phyloP scores from a whole-genome alignment of 768 basidiomycete genomes.

The Leccinellum luteum region DNA sequence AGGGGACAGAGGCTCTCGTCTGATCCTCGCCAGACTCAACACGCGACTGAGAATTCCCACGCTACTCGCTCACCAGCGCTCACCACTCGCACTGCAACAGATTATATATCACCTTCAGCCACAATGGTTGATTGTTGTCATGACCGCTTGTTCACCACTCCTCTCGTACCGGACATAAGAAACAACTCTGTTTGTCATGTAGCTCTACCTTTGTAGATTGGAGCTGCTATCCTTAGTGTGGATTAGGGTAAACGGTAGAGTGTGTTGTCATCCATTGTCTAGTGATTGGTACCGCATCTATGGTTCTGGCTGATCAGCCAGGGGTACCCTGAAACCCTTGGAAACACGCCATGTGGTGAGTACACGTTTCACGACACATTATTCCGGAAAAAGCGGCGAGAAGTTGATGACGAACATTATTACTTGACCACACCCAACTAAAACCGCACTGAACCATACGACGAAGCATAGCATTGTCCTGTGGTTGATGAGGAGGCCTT shows the following conservation, averaged over 20 bases:
- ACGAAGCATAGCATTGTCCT: not conserved
- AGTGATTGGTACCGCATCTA: constrained; percentile 10
- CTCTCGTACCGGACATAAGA: not conserved
- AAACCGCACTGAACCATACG: not conserved
- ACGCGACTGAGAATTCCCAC: no score
- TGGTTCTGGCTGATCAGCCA: not conserved
- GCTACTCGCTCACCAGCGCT: no score
- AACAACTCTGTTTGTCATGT: not conserved
- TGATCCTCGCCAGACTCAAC: no score
- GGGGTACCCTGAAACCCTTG: not conserved
- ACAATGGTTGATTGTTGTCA: not conserved
- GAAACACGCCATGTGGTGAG: not conserved
- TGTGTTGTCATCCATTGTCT: not conserved
- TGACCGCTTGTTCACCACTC: not conserved
- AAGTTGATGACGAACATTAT: not conserved
- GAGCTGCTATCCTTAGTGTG: not conserved
- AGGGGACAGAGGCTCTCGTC: no score
- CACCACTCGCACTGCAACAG: no score
- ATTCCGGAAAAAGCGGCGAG: not conserved
- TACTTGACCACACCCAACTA: not conserved
- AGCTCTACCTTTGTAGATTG: not conserved
- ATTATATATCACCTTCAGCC: not conserved
- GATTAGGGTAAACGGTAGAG: not conserved
- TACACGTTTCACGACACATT: not conserved
- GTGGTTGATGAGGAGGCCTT: not conserved